Base-by-base conservation (phyloP, 345 rosid genomes). In the Murraya koenigii region DNA sequence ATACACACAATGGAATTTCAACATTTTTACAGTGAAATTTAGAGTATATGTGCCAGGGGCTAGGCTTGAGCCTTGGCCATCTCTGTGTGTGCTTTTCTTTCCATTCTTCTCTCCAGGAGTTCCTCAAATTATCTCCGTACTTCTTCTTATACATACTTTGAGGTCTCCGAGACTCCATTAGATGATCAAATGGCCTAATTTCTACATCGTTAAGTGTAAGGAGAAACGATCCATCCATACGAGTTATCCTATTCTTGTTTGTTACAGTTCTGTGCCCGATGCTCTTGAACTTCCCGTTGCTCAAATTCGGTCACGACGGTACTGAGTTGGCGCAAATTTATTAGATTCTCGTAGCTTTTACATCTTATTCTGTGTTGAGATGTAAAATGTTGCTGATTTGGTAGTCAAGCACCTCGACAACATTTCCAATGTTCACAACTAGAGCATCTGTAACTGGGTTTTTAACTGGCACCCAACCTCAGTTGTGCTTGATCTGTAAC, bases 401-500 rank as follows among this genome's bases (percentile, higher is more conserved):
- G 23, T 25, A 49, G 23, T 70, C 19, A 6, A 3, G 15, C 64
- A 81, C 82, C 82, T 84, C 81, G 15, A 84, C 19, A 8, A 73
- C 80, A 67, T 81, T 84, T 22, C 84, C 81, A 9, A 84, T 72
- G 2, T 83, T 83, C 6, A 79, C 81, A 2, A 79, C 85, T 1
- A 74, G 72, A 70, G 85, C 86, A 44, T 69, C 38, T 4, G 83
- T 81, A 64, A 83, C 58, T 44, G 80, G 81, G 17, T 72, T n/a
- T n/a, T n/a, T 73, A 22, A 82, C 65, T 0, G 77, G 81, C 39
- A 79, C 78, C 80, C 88, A 81, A 0, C 22, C 62, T 17, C 66
- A 65, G 11, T 83, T 11, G 17, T 79, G 84, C 36, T 8, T 25
- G 55, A 85, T 81, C 59, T 79, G 86, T 33, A 81, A 64, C 30